Conservation (phyloP, 352 stramenopile genomes). For the Phytophthora melonis region DNA sequence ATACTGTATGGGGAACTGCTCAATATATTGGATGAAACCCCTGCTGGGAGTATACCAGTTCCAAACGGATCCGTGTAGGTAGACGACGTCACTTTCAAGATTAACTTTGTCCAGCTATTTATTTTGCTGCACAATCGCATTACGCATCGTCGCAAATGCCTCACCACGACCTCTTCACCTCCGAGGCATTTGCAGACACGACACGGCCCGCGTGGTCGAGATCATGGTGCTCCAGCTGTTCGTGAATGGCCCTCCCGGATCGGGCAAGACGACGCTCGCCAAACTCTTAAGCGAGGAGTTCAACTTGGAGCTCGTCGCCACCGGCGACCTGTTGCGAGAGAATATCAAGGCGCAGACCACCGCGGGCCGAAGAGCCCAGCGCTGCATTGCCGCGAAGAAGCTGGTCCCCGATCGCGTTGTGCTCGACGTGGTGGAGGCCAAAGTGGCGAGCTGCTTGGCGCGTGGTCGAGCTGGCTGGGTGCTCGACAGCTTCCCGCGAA, state of each 20-base stretch:
- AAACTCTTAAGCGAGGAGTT: conserved; percentile 70
- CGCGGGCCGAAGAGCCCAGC: conserved; percentile 62
- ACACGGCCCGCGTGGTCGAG: not conserved
- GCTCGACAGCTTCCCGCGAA: conserved; percentile 82
- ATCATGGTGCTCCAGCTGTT: conserved; percentile 73
- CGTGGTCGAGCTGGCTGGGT: conserved; percentile 58
- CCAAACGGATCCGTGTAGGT: too few species aligned
- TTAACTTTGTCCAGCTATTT: conserved; percentile 17
- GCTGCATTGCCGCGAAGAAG: conserved; percentile 72
- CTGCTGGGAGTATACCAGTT: too few species aligned
- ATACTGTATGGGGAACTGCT: too few species aligned
- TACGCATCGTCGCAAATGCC: conserved; percentile 11
- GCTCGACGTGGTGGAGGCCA: conserved; percentile 79
- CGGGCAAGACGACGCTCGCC: conserved; percentile 74
- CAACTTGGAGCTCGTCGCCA: conserved; percentile 67
- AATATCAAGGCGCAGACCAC: conserved; percentile 72
- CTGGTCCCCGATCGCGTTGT: conserved; percentile 80
- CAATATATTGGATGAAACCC: too few species aligned
- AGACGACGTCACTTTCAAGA: too few species aligned
- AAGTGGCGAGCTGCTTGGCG: conserved; percentile 49
- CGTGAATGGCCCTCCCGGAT: conserved; percentile 71
- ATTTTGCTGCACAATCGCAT: conserved; percentile 19
- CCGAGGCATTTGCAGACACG: conserved; percentile 2
- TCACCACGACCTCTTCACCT: not conserved
- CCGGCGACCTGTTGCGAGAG: conserved; percentile 73